A percentile compares a stretch with the other conserved stretches of the same genome.
Evolutionary conservation across 345 rosid species (phyloP).

Genomic region (Lepidium aucheri): DNA sequence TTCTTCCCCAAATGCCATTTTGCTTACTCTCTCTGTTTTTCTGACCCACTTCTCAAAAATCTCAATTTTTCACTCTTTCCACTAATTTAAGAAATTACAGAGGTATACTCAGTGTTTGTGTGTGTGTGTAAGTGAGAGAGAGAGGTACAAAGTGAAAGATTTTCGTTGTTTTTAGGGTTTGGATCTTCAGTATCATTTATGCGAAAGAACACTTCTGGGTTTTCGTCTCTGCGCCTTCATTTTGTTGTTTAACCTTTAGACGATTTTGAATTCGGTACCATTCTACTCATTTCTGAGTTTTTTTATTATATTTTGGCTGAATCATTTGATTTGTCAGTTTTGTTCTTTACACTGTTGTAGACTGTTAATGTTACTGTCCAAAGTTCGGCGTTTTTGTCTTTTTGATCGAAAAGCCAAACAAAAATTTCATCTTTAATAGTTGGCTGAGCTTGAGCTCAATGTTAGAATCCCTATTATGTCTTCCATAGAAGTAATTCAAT

Average conservation of each 20-base stretch:
- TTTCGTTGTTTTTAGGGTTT: conserved; percentile 15
- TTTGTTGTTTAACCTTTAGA: background rate
- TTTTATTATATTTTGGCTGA: background rate
- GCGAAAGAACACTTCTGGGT: background rate
- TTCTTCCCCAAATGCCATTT: background rate
- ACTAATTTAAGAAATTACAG: background rate
- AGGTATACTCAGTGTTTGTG: background rate
- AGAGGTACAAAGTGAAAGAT: background rate
- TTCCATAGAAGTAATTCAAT: conserved; percentile 4
- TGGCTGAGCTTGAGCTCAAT: background rate
- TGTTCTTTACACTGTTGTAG: background rate
- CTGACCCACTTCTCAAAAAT: conserved; percentile 10
- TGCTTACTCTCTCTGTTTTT: background rate
- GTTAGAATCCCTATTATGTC: background rate
- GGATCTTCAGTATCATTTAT: background rate
- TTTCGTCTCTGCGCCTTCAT: background rate
- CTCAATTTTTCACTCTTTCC: background rate
- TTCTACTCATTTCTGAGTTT: background rate
- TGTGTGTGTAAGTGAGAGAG: background rate
- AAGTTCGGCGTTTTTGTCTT: conserved; percentile 16
- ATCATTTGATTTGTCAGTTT: conserved; percentile 12
- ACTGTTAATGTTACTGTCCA: background rate
- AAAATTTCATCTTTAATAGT: background rate
- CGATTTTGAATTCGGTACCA: background rate
- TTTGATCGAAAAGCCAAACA: background rate